Base-by-base conservation (phyloP, 2,329 filamentous ascomycete species). In the Teratosphaeria gauchensis region DNA sequence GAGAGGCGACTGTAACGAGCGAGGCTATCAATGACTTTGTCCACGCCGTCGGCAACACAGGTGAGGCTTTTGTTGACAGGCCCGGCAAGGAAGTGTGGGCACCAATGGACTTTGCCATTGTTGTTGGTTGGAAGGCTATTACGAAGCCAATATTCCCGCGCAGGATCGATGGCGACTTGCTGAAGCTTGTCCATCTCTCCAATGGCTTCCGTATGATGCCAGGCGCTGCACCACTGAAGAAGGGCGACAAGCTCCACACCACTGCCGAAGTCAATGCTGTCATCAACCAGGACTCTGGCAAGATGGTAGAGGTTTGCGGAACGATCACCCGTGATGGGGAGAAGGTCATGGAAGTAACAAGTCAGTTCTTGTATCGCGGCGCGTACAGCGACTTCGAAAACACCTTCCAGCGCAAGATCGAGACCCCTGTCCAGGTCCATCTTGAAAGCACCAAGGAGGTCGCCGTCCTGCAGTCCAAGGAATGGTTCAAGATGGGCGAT, bases 281-380 rank as follows among this genome's bases (percentile, higher is more conserved):
- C 69, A 88, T 99, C 79, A 99, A 97, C 78, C 92, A 99, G 74
- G 91, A 96, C 14, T 91, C 94, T 61, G 94, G 94, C 54, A 99
- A 99, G 82, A 96, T 99, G 92, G 95, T 99, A 19, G 95, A 99
- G 76, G 92, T 99, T n/a, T 96, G 92, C 69, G 94, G 94, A 62
- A 99, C 94, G 5, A 96, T 99, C 69, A 87, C 83, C 57, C 88
- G 94, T 51, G 85, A 92, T 57, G 88, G 88, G 30, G 76, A 89
- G 73, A 82, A 91, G 5, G 90, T 99, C 63, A 99, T 99, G 94
- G 91, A 99, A 72, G 94, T 99, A 31, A 97, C 92, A 12, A 96
- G 91, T 62, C 94, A 99, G 75, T 99, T 99, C 82, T 76, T 99
- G 69, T 99, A 99, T 81, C 88, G 95, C 55, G 94, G 94, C 58